phyloP scores from a whole-genome alignment of 2,329 filamentous ascomycete species.

The Exutisphaerella laricina region DNA sequence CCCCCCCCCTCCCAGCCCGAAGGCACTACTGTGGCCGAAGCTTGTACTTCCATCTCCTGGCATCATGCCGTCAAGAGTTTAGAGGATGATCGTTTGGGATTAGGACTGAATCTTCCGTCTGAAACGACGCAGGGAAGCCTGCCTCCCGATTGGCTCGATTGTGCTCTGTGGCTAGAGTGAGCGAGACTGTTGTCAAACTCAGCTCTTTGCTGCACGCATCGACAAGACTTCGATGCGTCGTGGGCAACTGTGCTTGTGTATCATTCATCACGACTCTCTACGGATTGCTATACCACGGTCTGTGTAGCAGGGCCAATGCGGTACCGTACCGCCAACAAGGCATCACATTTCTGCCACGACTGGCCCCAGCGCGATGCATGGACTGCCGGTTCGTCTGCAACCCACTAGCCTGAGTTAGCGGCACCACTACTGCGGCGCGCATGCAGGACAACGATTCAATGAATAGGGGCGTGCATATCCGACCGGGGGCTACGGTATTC shows the following conservation, averaged over 20 bases:
- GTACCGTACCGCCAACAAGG: too few relatives aligned
- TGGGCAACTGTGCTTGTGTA: too few relatives aligned
- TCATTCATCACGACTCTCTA: too few relatives aligned
- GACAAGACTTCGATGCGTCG: too few relatives aligned
- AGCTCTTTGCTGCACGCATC: not conserved
- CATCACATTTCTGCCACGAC: not conserved
- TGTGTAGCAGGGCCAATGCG: too few relatives aligned
- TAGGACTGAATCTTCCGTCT: not conserved
- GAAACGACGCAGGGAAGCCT: constrained; percentile 1
- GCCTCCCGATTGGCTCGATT: not conserved
- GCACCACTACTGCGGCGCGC: not conserved
- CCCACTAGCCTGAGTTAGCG: not conserved
- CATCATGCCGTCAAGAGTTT: constrained; percentile 1
- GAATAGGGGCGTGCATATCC: constrained; percentile 1
- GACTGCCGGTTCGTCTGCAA: not conserved
- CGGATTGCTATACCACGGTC: too few relatives aligned
- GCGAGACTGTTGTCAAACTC: not conserved
- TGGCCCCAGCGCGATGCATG: not conserved
- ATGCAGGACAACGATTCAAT: not conserved
- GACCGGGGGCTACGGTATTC: not conserved
- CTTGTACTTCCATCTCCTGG: constrained; percentile 4
- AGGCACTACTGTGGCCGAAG: not conserved
- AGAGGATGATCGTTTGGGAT: not conserved
- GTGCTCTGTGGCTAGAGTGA: not conserved
- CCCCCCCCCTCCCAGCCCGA: not conserved